Evolutionary conservation across 2,329 filamentous ascomycete genomes (phyloP).

Genomic region (Plectosphaerella cucumerina): DNA sequence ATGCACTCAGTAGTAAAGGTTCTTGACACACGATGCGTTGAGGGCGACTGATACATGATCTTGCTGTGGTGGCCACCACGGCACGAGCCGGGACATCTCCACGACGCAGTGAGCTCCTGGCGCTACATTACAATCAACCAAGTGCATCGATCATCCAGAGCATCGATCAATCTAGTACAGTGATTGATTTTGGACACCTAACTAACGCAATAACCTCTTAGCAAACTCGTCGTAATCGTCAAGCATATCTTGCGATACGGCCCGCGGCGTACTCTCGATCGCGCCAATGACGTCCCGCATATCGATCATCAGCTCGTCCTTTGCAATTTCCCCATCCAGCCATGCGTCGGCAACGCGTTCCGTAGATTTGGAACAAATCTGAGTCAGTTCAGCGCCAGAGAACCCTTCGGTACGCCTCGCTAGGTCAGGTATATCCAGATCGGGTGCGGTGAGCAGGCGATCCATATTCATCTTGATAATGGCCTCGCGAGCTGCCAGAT

Average conservation of each 20-base stretch:
- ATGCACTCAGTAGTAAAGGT: no score
- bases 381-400: conserved; percentile 77
- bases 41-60: no score
- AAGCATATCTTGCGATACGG: conserved; percentile 57
- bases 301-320: conserved; percentile 16
- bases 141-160: no score
- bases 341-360: conserved; percentile 37
- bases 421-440: conserved; percentile 63
- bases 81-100: no score
- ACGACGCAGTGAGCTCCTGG: no score
- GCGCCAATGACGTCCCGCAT: conserved; percentile 41
- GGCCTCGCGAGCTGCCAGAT: conserved; percentile 65
- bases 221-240: conserved; percentile 55
- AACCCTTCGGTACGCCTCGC: conserved; percentile 68
- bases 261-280: conserved; percentile 43
- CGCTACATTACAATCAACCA: no score
- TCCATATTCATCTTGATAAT: conserved; percentile 68
- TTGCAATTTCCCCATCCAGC: conserved; percentile 14
- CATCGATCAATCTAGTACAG: no score
- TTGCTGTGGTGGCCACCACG: no score
- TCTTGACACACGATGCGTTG: no score
- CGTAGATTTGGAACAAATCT: conserved; percentile 41
- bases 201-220: no score
- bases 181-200: no score
- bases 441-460: conserved; percentile 53